A percentile compares a stretch with the other conserved stretches of the same genome.
These are phyloP conservation scores for Hypoxylon cercidicola DNA, from an alignment of 495 filamentous ascomycete species.

Conservation along the genomic window DNA sequence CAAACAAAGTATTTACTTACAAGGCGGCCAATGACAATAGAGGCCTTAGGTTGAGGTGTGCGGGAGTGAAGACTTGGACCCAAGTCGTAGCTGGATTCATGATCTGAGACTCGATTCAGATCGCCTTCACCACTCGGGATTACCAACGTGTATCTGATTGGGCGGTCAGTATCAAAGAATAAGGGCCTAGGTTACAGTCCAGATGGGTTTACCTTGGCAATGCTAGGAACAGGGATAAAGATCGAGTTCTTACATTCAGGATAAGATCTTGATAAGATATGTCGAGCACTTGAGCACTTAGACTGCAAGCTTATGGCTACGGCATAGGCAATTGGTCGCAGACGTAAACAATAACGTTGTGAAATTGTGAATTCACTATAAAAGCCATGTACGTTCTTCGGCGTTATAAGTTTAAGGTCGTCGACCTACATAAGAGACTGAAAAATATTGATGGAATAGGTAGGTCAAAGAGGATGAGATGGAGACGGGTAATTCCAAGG, in stretches of 20 bases:
- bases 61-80: conserved; percentile 1
- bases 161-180: not conserved
- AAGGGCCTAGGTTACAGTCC: not conserved
- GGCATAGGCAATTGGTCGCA: too few relatives aligned
- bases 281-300: not conserved
- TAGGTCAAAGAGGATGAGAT: conserved; percentile 5
- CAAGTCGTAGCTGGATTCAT: conserved; percentile 17
- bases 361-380: too few relatives aligned
- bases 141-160: not conserved
- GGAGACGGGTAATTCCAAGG: conserved; percentile 30
- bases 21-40: not conserved
- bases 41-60: conserved; percentile 6
- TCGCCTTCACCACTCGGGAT: not conserved
- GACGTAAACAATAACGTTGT: too few relatives aligned
- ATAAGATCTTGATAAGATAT: conserved; percentile 17
- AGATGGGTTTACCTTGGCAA: conserved; percentile 10
- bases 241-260: not conserved
- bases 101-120: conserved; percentile 11
- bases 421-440: conserved; percentile 16
- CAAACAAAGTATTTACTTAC: conserved; percentile 1
- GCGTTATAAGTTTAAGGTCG: conserved; percentile 5
- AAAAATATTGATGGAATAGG: conserved; percentile 20
- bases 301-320: not conserved
- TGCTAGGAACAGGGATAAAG: conserved; percentile 5
- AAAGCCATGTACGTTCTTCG: not conserved